A percentile compares a stretch with the other conserved stretches of the same genome.
phyloP scores from a whole-genome alignment of 106 monocot genomes.

The Phalaenopsis aphrodite region DNA sequence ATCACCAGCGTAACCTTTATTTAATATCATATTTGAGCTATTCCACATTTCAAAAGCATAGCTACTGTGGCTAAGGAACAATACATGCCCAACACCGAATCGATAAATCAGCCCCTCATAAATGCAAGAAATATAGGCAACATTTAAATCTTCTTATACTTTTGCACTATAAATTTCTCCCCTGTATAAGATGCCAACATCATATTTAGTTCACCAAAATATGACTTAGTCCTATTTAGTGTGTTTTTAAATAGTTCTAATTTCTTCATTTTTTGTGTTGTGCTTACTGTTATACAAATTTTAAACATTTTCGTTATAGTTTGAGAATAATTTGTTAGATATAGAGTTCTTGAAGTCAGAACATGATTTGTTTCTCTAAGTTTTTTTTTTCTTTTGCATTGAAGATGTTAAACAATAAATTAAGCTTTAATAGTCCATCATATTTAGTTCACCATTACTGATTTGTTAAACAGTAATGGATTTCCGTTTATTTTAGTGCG shows the following conservation, averaged over 20 bases:
- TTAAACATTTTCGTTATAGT: too few relatives aligned
- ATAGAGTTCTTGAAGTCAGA: too few relatives aligned
- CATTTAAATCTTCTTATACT: constrained; percentile 30
- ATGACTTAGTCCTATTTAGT: too few relatives aligned
- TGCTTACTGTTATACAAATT: constrained; percentile 21
- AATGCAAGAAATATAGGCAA: constrained; percentile 32
- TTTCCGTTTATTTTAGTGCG: too few relatives aligned
- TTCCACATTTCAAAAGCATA: constrained; percentile 53
- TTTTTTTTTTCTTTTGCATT: too few relatives aligned
- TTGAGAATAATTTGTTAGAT: too few relatives aligned
- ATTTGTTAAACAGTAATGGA: too few relatives aligned
- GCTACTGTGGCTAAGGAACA: constrained; percentile 30
- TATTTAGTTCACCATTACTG: too few relatives aligned
- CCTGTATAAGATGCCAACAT: constrained; percentile 54
- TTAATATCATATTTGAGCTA: constrained; percentile 40
- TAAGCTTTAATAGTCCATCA: too few relatives aligned
- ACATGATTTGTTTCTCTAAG: too few relatives aligned
- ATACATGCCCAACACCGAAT: constrained; percentile 33
- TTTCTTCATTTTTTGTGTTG: not conserved
- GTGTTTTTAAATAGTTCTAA: too few relatives aligned
- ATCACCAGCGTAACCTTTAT: constrained; percentile 54
- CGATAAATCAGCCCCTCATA: constrained; percentile 45
- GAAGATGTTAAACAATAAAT: too few relatives aligned
- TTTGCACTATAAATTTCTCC: constrained; percentile 33
- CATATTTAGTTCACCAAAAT: not conserved